Evolutionary conservation across 1,284 basidiomycete species (phyloP).

Genomic region (Microbotryomycetes sp.): DNA sequence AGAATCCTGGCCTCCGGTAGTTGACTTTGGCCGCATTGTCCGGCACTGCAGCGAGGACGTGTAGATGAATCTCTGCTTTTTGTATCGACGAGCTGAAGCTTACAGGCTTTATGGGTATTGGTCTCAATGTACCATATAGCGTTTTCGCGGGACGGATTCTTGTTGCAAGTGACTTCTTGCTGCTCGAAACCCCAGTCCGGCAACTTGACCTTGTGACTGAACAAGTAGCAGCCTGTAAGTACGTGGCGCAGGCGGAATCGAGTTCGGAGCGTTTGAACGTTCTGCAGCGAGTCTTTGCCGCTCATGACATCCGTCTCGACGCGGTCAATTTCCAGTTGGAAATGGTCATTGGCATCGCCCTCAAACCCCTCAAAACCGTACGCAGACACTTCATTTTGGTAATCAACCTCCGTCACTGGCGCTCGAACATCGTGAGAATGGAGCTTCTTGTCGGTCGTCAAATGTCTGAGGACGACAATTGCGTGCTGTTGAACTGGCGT

Average conservation of each 20-base stretch:
- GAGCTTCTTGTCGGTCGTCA: constrained; percentile 71
- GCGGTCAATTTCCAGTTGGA: constrained; percentile 78
- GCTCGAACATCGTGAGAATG: constrained; percentile 93
- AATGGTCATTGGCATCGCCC: constrained; percentile 93
- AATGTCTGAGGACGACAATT: constrained; percentile 77
- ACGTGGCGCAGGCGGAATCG: constrained; percentile 78
- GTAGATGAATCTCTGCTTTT: background rate
- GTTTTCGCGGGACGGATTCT: constrained; percentile 83
- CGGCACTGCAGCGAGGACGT: constrained; percentile 50
- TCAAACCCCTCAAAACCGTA: constrained; percentile 82
- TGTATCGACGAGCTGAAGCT: constrained; percentile 41
- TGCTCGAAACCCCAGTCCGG: constrained; percentile 98
- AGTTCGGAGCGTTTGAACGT: constrained; percentile 71
- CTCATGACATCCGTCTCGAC: constrained; percentile 40
- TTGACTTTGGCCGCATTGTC: constrained; percentile 71
- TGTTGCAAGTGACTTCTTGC: constrained; percentile 63
- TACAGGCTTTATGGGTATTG: constrained; percentile 64
- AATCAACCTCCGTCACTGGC: constrained; percentile 95
- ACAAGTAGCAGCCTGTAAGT: constrained; percentile 88
- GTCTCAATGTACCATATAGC: constrained; percentile 96
- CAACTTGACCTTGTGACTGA: constrained; percentile 94
- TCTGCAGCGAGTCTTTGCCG: constrained; percentile 57
- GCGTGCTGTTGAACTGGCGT: constrained; percentile 43
- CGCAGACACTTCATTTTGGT: constrained; percentile 95
- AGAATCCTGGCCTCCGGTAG: constrained; percentile 65